Conservation (phyloP, 2,329 filamentous ascomycete species). For the Xylaria multiplex region DNA sequence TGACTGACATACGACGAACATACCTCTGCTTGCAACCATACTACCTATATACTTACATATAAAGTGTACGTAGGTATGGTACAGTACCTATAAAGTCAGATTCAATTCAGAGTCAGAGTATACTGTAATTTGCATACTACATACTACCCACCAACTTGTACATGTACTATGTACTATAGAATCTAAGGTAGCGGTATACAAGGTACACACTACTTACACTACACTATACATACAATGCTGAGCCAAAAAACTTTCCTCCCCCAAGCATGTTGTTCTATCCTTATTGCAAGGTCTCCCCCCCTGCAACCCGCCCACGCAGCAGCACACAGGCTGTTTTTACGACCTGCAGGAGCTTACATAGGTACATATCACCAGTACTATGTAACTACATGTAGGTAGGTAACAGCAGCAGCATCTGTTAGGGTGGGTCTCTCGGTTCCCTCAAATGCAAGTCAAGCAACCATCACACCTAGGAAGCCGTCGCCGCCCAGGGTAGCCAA, state of each 20-base stretch:
- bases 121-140: not conserved
- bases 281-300: too few relatives aligned
- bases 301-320: too few relatives aligned
- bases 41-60: too few relatives aligned
- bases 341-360: conserved; percentile 33
- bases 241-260: too few relatives aligned
- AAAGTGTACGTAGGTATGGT: not conserved
- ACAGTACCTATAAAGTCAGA: not conserved
- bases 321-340: conserved; percentile 27
- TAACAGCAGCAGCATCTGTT: conserved; percentile 8
- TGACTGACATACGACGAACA: too few relatives aligned
- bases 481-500: conserved; percentile 18
- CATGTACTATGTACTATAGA: not conserved
- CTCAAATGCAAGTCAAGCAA: conserved; percentile 30
- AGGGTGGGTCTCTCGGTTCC: conserved; percentile 23
- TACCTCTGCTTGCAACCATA: too few relatives aligned
- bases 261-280: too few relatives aligned
- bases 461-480: conserved; percentile 7
- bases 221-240: too few relatives aligned
- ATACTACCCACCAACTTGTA: not conserved
- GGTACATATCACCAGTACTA: not conserved
- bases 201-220: not conserved
- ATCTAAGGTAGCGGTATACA: conserved; percentile 9
- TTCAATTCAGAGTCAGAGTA: not conserved
- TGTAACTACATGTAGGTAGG: not conserved